Evolutionary conservation across 768 basidiomycete genomes (phyloP).

Genomic region (Pholiota conissans): DNA sequence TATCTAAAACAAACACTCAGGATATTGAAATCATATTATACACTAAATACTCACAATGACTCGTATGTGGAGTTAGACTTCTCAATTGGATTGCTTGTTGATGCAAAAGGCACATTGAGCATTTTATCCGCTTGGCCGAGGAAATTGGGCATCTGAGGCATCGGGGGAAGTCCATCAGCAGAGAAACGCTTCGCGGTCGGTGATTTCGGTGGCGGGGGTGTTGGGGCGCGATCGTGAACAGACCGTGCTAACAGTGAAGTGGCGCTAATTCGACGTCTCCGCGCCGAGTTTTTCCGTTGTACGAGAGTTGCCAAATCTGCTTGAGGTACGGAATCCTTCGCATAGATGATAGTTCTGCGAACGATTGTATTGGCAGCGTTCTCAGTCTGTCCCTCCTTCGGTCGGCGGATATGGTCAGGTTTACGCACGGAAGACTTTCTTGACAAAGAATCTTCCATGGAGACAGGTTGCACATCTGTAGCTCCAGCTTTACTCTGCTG

Average conservation of each 20-base stretch:
- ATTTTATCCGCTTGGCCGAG: conserved; percentile 44
- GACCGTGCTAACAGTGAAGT: conserved; percentile 66
- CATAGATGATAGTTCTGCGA: conserved; percentile 78
- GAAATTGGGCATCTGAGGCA: conserved; percentile 62
- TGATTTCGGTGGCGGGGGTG: conserved; percentile 78
- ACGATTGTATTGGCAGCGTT: conserved; percentile 52
- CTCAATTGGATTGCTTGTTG: conserved; percentile 46
- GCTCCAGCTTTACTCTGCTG: conserved; percentile 18
- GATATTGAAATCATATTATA: conserved; percentile 21
- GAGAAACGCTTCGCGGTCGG: conserved; percentile 61
- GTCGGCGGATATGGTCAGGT: conserved; percentile 39
- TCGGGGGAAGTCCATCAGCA: conserved; percentile 63
- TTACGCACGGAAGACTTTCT: conserved; percentile 36
- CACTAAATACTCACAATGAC: conserved; percentile 60
- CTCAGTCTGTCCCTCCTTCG: conserved; percentile 38
- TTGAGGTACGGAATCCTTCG: conserved; percentile 63
- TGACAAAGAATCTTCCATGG: conserved; percentile 29
- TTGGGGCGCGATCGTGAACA: conserved; percentile 78
- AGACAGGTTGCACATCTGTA: conserved; percentile 26
- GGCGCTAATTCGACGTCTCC: conserved; percentile 64
- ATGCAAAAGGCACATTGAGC: conserved; percentile 36
- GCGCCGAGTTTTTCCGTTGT: conserved; percentile 56
- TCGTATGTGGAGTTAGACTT: conserved; percentile 75
- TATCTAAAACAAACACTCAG: conserved; percentile 46
- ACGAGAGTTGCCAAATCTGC: conserved; percentile 55